phyloP scores from a whole-genome alignment of 306 rosid species.

The Cicer pinnatifidum region DNA sequence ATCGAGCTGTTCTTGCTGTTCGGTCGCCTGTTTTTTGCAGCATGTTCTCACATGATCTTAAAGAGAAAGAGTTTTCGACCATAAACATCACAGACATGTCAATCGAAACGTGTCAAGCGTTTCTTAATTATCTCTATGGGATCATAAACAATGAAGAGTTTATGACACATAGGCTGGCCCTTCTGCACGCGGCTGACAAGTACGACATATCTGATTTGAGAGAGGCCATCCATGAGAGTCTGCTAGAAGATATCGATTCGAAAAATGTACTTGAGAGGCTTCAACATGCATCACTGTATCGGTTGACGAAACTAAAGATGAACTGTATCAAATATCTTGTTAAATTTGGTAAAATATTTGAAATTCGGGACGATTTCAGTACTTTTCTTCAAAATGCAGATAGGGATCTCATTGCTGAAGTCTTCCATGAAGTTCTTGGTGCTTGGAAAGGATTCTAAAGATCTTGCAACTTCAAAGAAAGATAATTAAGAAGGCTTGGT shows the following conservation, averaged over 20 bases:
- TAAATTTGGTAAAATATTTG: constrained; percentile 88
- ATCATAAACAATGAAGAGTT: constrained; percentile 78
- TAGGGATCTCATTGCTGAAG: constrained; percentile 80
- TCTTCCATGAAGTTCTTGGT: constrained; percentile 80
- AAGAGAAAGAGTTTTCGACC: constrained; percentile 82
- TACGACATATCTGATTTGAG: constrained; percentile 85
- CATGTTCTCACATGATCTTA: constrained; percentile 92
- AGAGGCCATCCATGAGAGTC: constrained; percentile 91
- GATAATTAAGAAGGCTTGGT: constrained; percentile 18
- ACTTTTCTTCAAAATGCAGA: constrained; percentile 81
- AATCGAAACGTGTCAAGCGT: constrained; percentile 75
- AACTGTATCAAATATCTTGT: constrained; percentile 85
- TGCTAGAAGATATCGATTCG: constrained; percentile 85
- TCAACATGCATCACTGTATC: constrained; percentile 84
- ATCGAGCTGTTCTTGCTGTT: constrained; percentile 90
- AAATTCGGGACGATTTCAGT: constrained; percentile 78
- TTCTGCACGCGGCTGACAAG: constrained; percentile 89
- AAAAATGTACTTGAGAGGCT: constrained; percentile 95
- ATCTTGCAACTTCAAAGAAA: constrained; percentile 42
- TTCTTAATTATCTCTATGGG: constrained; percentile 83
- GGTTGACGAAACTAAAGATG: constrained; percentile 68
- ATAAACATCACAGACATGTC: constrained; percentile 92
- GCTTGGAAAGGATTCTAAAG: constrained; percentile 94
- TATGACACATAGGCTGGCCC: constrained; percentile 70
- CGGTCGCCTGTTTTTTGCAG: constrained; percentile 86